Evolutionary conservation across 768 basidiomycete species (phyloP).

Genomic region (Lactarius indigo): DNA sequence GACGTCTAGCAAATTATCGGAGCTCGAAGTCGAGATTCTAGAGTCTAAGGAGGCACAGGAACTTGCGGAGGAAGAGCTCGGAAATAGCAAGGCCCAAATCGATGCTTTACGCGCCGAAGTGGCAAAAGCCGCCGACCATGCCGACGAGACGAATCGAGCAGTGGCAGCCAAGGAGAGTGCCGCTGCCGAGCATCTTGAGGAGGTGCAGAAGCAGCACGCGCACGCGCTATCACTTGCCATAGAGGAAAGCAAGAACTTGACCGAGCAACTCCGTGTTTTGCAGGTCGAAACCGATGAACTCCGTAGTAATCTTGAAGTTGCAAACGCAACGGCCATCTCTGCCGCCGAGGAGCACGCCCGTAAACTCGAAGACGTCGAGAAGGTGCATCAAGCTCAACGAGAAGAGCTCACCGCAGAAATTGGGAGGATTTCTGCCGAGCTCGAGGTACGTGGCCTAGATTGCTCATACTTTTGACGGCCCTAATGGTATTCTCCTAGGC

Average conservation of each 20-base stretch:
- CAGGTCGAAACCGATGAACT: constrained; percentile 43
- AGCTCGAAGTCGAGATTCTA: constrained; percentile 77
- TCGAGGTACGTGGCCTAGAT: constrained; percentile 50
- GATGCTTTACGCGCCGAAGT: constrained; percentile 54
- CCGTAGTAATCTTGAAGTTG: constrained; percentile 43
- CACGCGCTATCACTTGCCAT: constrained; percentile 43
- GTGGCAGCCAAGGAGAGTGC: constrained; percentile 48
- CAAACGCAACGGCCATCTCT: constrained; percentile 42
- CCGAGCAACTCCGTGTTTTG: constrained; percentile 20
- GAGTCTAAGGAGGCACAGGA: constrained; percentile 74
- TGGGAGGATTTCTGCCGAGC: constrained; percentile 51
- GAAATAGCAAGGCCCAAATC: constrained; percentile 43
- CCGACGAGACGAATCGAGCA: constrained; percentile 46
- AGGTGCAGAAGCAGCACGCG: constrained; percentile 42
- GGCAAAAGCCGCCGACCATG: constrained; percentile 43
- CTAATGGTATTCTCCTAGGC: constrained; percentile 39
- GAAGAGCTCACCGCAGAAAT: constrained; percentile 54
- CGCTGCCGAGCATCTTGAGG: constrained; percentile 38
- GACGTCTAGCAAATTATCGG: constrained; percentile 64
- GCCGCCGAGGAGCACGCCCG: constrained; percentile 46
- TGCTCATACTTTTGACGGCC: background rate
- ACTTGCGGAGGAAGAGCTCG: constrained; percentile 55
- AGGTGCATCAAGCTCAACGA: constrained; percentile 46
- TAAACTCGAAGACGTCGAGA: constrained; percentile 52
- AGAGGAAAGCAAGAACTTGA: constrained; percentile 34